A percentile compares a stretch with the other conserved stretches of the same genome.
These are phyloP conservation scores for Mytilinidion resinicola DNA, from an alignment of 495 filamentous ascomycete species.

Conservation along the genomic window DNA sequence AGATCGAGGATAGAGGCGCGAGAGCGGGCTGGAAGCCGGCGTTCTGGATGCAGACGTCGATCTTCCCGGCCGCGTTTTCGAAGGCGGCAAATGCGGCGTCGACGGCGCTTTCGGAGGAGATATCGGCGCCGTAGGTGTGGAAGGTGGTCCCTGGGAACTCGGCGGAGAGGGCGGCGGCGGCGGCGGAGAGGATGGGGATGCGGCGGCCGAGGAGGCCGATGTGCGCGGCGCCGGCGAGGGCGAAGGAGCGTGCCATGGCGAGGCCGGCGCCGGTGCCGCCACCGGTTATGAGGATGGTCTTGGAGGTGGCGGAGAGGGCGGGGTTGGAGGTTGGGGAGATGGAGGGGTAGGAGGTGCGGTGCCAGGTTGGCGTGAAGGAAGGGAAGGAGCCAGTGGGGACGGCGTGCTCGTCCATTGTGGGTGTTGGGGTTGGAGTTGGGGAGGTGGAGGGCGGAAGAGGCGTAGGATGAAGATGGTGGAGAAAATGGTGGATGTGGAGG, in stretches of 20 bases:
- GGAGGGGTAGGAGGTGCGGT: slow-evolving; percentile 8
- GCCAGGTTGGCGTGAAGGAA: neutral
- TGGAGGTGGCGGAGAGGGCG: slow-evolving; percentile 4
- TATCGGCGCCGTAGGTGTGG: neutral
- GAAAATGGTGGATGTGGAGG: neutral
- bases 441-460: neutral
- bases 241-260: slow-evolving; percentile 6
- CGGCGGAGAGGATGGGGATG: neutral
- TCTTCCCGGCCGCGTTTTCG: neutral
- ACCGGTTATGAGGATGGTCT: slow-evolving; percentile 16
- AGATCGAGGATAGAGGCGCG: neutral
- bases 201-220: slow-evolving; percentile 10
- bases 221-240: slow-evolving; percentile 1
- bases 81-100: neutral
- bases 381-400: neutral
- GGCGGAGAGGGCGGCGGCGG: neutral
- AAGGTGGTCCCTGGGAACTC: neutral
- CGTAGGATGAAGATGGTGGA: neutral
- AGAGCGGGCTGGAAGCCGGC: neutral
- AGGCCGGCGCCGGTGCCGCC: slow-evolving; percentile 11
- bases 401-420: neutral
- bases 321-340: slow-evolving; percentile 8
- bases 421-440: neutral
- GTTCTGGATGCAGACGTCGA: neutral
- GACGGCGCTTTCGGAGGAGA: neutral